Evolutionary conservation across 305 asterid genomes (phyloP), one percentile per base, ranked within the genome.

Genomic region (Ruellia speciosa): DNA sequence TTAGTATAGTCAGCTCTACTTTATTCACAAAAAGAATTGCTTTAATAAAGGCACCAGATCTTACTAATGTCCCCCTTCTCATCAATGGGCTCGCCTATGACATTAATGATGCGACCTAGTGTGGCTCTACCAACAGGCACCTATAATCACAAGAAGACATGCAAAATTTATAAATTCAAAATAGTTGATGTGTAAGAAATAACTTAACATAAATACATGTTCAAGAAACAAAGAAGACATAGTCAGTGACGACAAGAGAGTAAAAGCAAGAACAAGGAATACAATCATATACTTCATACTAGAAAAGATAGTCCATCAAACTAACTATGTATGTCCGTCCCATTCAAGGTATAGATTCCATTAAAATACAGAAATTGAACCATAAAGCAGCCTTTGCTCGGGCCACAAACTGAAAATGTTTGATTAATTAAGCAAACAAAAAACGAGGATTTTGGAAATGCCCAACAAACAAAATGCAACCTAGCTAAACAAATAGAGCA

Each of bases 101-200:
- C 97, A 70, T 90, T 90, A 40, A 90, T 90, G 58, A 90, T 90
- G 65, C 98, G 98, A 18, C 98, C 96, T 59, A 90, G 87, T 54
- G 98, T 90, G 65, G 98, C 87, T 71, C 95, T 85, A 58, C 98
- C 96, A 50, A 90, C 98, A 75, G 98, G 98, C 19, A 90, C 95
- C 98, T 90, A 54, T 19, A 5, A 69, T 69, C 17, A 63, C 43
- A 61, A 46, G 51, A 19, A n/a, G 45, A 46, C 51, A 54, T 55
- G 56, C 62, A 52, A 31, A 14, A 14, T 47, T 6, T 47, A 9
- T 14, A 47, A 5, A 56, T 9, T 17, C 12, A 37, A 37, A 37
- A 24, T 24, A 24, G 31, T 24, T 24, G n/a, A n/a, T 24, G 3
- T 10, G 12, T 10, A 7, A 37, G 2, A 10, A 37, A 37, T 7